These are phyloP conservation scores for Rhizopus microsporus DNA, from an alignment of 371 early-diverging fungal genomes.

Conservation along the genomic window DNA sequence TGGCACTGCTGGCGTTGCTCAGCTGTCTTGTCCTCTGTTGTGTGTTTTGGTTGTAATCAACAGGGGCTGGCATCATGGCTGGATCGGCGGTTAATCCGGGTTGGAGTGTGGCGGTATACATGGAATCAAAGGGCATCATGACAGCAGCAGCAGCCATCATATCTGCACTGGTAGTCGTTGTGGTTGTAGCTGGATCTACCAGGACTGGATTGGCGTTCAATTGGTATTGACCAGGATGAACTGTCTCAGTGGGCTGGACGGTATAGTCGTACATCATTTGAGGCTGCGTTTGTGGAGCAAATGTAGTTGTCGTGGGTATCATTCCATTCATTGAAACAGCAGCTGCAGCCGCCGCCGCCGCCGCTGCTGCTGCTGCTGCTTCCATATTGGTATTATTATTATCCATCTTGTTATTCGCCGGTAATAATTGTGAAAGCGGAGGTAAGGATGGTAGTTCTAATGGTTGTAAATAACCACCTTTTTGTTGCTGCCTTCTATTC, in stretches of 20 bases:
- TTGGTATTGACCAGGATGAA: slow-evolving; percentile 2
- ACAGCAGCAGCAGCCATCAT: slow-evolving; percentile 8
- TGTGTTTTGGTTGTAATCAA: not conserved
- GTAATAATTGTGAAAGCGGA: slow-evolving; percentile 29
- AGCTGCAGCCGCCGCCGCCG: not conserved
- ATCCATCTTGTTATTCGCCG: slow-evolving; percentile 2
- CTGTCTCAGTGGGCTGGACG: not conserved
- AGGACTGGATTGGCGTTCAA: slow-evolving; percentile 1
- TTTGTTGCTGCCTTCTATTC: slow-evolving; percentile 23
- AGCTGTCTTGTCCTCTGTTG: slow-evolving; percentile 30
- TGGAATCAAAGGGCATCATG: slow-evolving; percentile 12
- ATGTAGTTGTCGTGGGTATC: not conserved
- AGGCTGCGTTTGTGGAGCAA: slow-evolving; percentile 3
- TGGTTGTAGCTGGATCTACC: slow-evolving; percentile 2
- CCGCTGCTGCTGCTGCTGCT: slow-evolving; percentile 1
- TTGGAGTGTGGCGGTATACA: slow-evolving; percentile 2
- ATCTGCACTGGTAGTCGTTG: not conserved
- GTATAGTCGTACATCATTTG: not conserved
- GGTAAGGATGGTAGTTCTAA: slow-evolving; percentile 32
- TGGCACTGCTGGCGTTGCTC: slow-evolving; percentile 29
- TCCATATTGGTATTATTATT: not conserved
- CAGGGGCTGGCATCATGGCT: not conserved
- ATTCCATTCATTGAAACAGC: not conserved
- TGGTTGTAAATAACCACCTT: slow-evolving; percentile 19
- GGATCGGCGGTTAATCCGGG: not conserved